Base-by-base conservation (phyloP, 345 rosid genomes). In the Ailanthus altissimus region DNA sequence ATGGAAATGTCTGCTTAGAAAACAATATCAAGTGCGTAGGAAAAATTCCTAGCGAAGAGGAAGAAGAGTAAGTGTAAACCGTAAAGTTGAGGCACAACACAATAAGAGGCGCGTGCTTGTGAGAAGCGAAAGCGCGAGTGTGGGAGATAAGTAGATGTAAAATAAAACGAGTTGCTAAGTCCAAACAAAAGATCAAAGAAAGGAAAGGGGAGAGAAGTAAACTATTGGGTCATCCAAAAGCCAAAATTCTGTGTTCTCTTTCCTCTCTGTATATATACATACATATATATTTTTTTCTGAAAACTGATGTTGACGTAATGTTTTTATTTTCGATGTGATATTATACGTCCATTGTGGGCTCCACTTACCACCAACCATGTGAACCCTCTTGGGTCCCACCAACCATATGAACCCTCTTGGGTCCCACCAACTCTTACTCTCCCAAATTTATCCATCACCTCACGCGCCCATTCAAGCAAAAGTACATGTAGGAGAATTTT, bases 361-460 rank as follows among this genome's bases (percentile, higher is more conserved):
- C 80, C 1, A 21, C 65, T 61, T 53, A 54, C 67, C 81, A 77
- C 86, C 79, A 74, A 83, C 81, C 77, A 64, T 70, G 79, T 80
- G 68, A 80, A 4, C 49, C 70, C 5, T 16, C 20, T 4, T 40
- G 58, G n/a, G n/a, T n/a, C n/a, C 67, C 81, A 77, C 86, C 79
- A 74, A 83, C 81, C 77, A 64, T 70, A 77, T 80, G 68, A 80
- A 4, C 49, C 70, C 5, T 16, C 20, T 4, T 40, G 58, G n/a
- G 12, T 25, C 45, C 60, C 28, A 16, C 26, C 14, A 0, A 4
- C 61, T 51, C 26, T 21, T 8, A 20, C 38, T 32, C 38, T 3
- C 38, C 38, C 38, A 32, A 32, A 1, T 1, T 32, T 32, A 32
- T 32, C 21, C 32, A 2, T 12, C 10, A n/a, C 20, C 66, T 23